Conservation (phyloP, 805 yeast species). For the Zygotorulaspora sp. region DNA sequence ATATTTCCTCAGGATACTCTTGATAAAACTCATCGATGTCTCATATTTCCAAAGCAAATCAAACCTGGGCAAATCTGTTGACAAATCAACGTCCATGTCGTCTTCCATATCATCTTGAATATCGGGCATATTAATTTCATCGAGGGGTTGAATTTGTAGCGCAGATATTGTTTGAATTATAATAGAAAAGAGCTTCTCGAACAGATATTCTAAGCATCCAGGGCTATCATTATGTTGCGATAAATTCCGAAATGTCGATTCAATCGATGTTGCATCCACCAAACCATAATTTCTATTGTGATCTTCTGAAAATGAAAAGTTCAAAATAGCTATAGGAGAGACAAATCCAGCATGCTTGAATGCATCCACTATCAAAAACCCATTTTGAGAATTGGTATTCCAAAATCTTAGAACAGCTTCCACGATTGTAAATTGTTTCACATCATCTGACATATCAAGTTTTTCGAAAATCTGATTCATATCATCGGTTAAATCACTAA, state of each 20-base stretch:
- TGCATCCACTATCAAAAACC: slow-evolving; percentile 52
- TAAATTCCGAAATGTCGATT: slow-evolving; percentile 39
- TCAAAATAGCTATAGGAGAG: slow-evolving; percentile 39
- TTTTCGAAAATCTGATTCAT: slow-evolving; percentile 35
- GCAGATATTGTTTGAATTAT: slow-evolving; percentile 19
- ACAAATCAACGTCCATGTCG: slow-evolving; percentile 27
- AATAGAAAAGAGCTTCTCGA: slow-evolving; percentile 25
- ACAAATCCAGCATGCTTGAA: slow-evolving; percentile 46
- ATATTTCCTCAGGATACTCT: slow-evolving; percentile 40
- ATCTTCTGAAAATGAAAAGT: slow-evolving; percentile 39
- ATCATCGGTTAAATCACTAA: slow-evolving; percentile 39
- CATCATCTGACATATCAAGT: slow-evolving; percentile 27
- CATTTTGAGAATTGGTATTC: slow-evolving; percentile 62
- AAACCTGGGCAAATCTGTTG: slow-evolving; percentile 30
- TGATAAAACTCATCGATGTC: slow-evolving; percentile 36
- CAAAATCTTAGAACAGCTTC: slow-evolving; percentile 59
- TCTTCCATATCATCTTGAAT: slow-evolving; percentile 24
- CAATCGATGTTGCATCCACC: slow-evolving; percentile 44
- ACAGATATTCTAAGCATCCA: slow-evolving; percentile 30
- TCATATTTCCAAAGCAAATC: slow-evolving; percentile 44
- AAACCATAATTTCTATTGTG: slow-evolving; percentile 35
- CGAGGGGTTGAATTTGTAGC: slow-evolving; percentile 18
- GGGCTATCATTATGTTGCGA: slow-evolving; percentile 27
- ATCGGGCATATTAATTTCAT: slow-evolving; percentile 18
- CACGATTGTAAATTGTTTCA: slow-evolving; percentile 44